Evolutionary conservation across 768 basidiomycete species (phyloP).

Genomic region (Russula sp.): DNA sequence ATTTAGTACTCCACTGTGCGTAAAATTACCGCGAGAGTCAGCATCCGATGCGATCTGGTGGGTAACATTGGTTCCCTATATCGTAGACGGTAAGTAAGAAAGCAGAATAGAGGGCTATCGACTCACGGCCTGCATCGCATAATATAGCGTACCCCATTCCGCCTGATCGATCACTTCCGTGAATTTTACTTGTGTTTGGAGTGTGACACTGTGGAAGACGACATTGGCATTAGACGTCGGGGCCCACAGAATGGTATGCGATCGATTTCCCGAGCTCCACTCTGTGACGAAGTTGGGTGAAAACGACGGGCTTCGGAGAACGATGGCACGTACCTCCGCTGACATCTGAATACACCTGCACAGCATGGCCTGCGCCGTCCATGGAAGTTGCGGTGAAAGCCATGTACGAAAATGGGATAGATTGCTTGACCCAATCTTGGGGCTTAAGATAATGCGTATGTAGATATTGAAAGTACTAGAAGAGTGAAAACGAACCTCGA

Average conservation of each 20-base stretch:
- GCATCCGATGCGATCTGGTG: constrained; percentile 24
- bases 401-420: constrained; percentile 43
- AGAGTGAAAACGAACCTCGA: constrained; percentile 35
- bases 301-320: background rate
- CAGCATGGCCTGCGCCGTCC: constrained; percentile 37
- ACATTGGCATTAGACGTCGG: background rate
- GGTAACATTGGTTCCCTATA: constrained; percentile 21
- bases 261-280: constrained; percentile 32
- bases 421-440: constrained; percentile 39
- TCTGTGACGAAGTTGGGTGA: constrained; percentile 14
- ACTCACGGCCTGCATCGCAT: constrained; percentile 25
- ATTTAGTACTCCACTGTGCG: constrained; percentile 24
- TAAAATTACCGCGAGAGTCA: constrained; percentile 29
- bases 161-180: constrained; percentile 28
- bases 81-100: background rate
- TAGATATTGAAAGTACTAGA: background rate
- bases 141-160: constrained; percentile 30
- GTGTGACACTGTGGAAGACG: constrained; percentile 24
- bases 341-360: constrained; percentile 43
- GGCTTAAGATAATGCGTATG: constrained; percentile 32
- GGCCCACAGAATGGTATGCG: constrained; percentile 14
- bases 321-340: constrained; percentile 36
- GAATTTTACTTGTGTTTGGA: constrained; percentile 18
- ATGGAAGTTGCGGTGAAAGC: constrained; percentile 35
- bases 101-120: background rate